Conservation (phyloP, 1,284 basidiomycete species). For the Xerocomus nothofagi region DNA sequence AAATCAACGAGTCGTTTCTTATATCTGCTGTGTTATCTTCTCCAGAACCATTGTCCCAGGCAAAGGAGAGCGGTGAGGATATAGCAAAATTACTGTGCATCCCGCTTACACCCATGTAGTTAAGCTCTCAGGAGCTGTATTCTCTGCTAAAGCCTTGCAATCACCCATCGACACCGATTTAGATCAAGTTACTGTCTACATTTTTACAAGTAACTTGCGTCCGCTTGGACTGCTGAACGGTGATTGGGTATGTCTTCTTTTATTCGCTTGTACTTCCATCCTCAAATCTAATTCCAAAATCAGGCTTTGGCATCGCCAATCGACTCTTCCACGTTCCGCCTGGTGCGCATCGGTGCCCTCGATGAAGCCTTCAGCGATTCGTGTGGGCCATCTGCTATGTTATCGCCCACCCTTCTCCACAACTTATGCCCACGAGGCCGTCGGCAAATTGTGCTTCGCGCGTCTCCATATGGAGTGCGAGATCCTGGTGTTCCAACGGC, state of each 20-base stretch:
- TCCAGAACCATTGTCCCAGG: slow-evolving; percentile 15
- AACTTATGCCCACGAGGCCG: slow-evolving; percentile 23
- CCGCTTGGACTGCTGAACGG: slow-evolving; percentile 78
- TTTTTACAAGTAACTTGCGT: slow-evolving; percentile 65
- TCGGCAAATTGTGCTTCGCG: slow-evolving; percentile 33
- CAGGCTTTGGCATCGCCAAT: slow-evolving; percentile 30
- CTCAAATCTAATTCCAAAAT: slow-evolving; percentile 5
- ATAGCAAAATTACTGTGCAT: neutral
- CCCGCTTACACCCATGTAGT: slow-evolving; percentile 8
- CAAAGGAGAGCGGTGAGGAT: slow-evolving; percentile 16
- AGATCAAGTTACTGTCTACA: slow-evolving; percentile 54
- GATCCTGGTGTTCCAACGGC: slow-evolving; percentile 62
- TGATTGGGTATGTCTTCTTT: slow-evolving; percentile 73
- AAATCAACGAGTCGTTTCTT: slow-evolving; percentile 75
- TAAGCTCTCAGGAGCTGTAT: slow-evolving; percentile 15
- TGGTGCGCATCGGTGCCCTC: slow-evolving; percentile 59
- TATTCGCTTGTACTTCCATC: slow-evolving; percentile 1
- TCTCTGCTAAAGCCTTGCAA: slow-evolving; percentile 35
- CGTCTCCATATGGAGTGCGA: slow-evolving; percentile 50
- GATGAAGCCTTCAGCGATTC: slow-evolving; percentile 42
- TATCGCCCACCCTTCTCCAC: slow-evolving; percentile 28
- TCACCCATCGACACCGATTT: slow-evolving; percentile 34
- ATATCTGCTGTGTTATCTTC: slow-evolving; percentile 34
- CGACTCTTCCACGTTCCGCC: slow-evolving; percentile 37
- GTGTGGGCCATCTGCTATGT: slow-evolving; percentile 42